Evolutionary conservation across 768 basidiomycete genomes (phyloP).

Genomic region (Nidula microcarpa): DNA sequence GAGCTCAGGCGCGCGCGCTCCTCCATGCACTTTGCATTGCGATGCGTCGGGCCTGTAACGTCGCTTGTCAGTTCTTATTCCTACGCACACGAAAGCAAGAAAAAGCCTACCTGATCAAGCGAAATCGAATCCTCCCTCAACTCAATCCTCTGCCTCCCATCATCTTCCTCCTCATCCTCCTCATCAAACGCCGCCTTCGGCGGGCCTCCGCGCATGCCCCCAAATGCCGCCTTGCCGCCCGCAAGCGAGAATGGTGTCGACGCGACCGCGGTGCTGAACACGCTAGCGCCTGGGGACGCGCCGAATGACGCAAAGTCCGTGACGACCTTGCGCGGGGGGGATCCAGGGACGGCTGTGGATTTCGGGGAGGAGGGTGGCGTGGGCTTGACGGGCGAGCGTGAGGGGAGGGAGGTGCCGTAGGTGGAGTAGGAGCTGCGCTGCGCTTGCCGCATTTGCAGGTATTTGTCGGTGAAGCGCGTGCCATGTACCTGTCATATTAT

Average conservation of each 20-base stretch:
- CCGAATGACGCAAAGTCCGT: constrained; percentile 87
- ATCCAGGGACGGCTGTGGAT: constrained; percentile 31
- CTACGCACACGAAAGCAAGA: not conserved
- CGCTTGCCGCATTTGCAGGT: constrained; percentile 70
- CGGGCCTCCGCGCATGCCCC: constrained; percentile 56
- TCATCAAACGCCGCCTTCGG: constrained; percentile 36
- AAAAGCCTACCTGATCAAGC: constrained; percentile 75
- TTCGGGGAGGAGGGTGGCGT: constrained; percentile 33
- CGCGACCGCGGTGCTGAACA: constrained; percentile 81
- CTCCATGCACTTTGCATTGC: constrained; percentile 91
- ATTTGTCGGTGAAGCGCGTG: constrained; percentile 97
- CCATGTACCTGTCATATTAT: constrained; percentile 67
- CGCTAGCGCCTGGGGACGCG: constrained; percentile 67
- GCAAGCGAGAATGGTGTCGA: constrained; percentile 78
- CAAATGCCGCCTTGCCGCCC: constrained; percentile 82
- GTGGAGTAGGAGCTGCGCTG: constrained; percentile 51
- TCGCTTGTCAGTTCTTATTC: constrained; percentile 3
- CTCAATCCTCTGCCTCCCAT: constrained; percentile 69
- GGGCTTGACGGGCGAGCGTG: constrained; percentile 36
- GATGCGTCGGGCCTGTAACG: constrained; percentile 68
- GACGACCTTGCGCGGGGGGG: constrained; percentile 85
- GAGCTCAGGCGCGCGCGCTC: constrained; percentile 48
- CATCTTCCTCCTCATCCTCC: constrained; percentile 75
- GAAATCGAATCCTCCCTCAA: constrained; percentile 84
- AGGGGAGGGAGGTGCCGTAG: constrained; percentile 44